phyloP scores from a whole-genome alignment of 257 asterid species.

The Orobanche coerulescens region DNA sequence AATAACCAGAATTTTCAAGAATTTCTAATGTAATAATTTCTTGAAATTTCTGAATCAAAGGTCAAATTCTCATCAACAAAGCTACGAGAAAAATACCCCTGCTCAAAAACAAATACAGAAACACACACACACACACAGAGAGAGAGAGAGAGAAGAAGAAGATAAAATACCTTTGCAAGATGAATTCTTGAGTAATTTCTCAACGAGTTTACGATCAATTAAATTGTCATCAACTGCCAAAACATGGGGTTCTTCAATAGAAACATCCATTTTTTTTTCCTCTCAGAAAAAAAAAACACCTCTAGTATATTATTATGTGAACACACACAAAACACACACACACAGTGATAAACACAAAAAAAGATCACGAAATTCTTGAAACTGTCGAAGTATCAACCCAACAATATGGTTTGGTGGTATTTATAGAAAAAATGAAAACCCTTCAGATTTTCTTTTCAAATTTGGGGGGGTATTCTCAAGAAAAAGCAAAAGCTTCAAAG shows the following conservation, averaged over 20 bases:
- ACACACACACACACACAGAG: background rate
- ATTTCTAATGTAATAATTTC: too few relatives aligned
- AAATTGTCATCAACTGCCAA: slow-evolving; percentile 63
- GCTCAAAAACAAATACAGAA: background rate
- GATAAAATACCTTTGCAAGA: slow-evolving; percentile 50
- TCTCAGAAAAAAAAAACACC: background rate
- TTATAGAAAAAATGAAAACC: slow-evolving; percentile 19
- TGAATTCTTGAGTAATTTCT: slow-evolving; percentile 47
- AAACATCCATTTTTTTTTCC: slow-evolving; percentile 19
- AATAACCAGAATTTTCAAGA: too few relatives aligned
- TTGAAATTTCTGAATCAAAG: too few relatives aligned
- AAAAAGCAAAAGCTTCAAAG: slow-evolving; percentile 18
- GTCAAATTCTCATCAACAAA: too few relatives aligned
- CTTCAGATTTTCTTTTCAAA: background rate
- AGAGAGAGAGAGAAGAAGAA: background rate
- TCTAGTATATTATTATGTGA: too few relatives aligned
- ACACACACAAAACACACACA: too few relatives aligned
- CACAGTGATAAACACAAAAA: background rate
- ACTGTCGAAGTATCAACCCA: background rate
- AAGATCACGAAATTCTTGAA: background rate
- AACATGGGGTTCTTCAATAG: slow-evolving; percentile 45
- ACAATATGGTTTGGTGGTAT: slow-evolving; percentile 23
- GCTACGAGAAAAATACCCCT: background rate
- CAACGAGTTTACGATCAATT: slow-evolving; percentile 50
- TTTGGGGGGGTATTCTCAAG: slow-evolving; percentile 18